Evolutionary conservation across 202 grass and related monocot genomes (phyloP).

Genomic region (Saccharum hybrid): DNA sequence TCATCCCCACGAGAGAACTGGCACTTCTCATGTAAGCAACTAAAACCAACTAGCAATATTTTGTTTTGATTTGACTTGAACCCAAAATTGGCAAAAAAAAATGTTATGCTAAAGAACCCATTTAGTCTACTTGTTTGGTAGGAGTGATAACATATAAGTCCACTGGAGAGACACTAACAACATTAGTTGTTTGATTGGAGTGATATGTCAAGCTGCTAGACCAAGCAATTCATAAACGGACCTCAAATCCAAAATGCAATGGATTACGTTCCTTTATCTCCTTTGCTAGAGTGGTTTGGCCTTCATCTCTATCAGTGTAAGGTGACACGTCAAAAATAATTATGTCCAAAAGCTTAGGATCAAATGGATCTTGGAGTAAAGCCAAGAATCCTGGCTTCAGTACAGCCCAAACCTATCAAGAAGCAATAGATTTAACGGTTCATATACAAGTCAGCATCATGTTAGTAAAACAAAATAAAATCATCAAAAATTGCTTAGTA

Average conservation of each 20-base stretch:
- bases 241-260: conserved; percentile 76
- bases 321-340: conserved; percentile 75
- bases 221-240: conserved; percentile 30
- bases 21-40: not conserved
- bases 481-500: conserved; percentile 17
- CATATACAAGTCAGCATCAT: conserved; percentile 18
- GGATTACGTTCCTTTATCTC: conserved; percentile 82
- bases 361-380: conserved; percentile 83
- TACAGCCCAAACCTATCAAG: conserved; percentile 76
- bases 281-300: conserved; percentile 53
- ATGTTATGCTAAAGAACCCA: not conserved
- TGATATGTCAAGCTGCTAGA: not conserved
- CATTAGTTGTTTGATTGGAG: not conserved
- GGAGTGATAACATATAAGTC: not conserved
- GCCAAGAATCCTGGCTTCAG: conserved; percentile 87
- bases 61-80: conserved; percentile 16
- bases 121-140: conserved; percentile 19
- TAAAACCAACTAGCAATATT: conserved; percentile 6
- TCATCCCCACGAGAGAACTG: not conserved
- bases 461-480: conserved; percentile 7
- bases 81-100: not conserved
- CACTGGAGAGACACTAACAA: not conserved
- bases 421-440: conserved; percentile 22
- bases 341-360: conserved; percentile 87
- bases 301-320: conserved; percentile 52